Base-by-base conservation (phyloP, 1,139 yeast species). In the Kurtzmaniella quercitrusa region DNA sequence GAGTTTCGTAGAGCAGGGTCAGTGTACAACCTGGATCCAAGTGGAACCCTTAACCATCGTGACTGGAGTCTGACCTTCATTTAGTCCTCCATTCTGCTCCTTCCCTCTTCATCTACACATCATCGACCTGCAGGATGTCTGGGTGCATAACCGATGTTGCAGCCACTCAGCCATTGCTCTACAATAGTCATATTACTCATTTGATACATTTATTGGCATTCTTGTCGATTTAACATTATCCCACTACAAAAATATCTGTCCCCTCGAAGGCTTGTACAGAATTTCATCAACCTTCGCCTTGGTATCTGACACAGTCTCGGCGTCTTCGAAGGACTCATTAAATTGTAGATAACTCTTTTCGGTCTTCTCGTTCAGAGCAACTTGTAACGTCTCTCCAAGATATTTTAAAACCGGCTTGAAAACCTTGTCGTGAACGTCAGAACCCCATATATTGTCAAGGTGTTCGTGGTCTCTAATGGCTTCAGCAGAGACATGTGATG, bases 361-460 rank as follows among this genome's bases (percentile, higher is more conserved):
- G 7, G 45, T 43, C 18, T 43, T 43, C 14, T 34, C 23, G 27
- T 43, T 43, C 27, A 40, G 44, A 9, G 47, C 40, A 16, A 19
- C 23, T 17, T 37, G 37, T 25, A 7, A n/a, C 3, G 14, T 17
- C 40, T 65, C 64, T 0, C 64, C 66, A 43, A 71, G 58, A 41
- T 60, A 64, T n/a, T 61, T 55, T 25, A 79, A 57, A 0, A 87
- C 83, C 50, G 80, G 76, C 11, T 56, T 60, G 51, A 73, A 70
- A 1, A 65, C 68, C n/a, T 40, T 43, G 1, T 68, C 65, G 36
- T 77, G 77, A 1, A 85, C 85, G 45, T 82, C 79, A 31, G 72
- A 66, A 7, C 96, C 96, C 98, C 98, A 91, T 23, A 91, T 67
- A 52, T 91, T 76, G 59, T 91, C 98, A 48, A 91, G 68, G 63